These are phyloP conservation scores for Xylaria sp. DNA, from an alignment of 2,329 filamentous ascomycete genomes.

Conservation along the genomic window DNA sequence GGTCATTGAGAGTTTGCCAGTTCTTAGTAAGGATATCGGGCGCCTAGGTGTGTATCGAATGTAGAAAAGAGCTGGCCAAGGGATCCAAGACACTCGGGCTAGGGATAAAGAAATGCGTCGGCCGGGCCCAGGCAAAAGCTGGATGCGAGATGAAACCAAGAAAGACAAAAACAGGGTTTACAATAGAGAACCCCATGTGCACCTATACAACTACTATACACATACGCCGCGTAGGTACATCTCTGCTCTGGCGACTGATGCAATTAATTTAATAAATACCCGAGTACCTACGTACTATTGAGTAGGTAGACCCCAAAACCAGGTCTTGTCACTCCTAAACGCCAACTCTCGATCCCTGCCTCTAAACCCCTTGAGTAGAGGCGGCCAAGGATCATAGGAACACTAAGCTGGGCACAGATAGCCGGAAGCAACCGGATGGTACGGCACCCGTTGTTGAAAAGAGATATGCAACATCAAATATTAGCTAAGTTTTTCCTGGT, in stretches of 20 bases:
- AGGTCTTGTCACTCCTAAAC: neutral
- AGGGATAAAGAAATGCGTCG: conserved; percentile 3
- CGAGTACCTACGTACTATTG: neutral
- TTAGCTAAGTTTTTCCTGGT: neutral
- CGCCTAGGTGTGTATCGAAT: neutral
- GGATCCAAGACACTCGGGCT: conserved; percentile 3
- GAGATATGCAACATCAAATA: neutral
- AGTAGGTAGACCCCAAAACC: neutral
- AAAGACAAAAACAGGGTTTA: neutral
- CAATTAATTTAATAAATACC: no score
- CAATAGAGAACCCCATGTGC: neutral
- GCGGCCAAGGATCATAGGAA: no score
- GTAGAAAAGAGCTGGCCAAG: neutral
- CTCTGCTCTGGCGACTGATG: no score
- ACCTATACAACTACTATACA: no score
- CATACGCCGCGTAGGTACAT: no score
- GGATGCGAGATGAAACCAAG: conserved; percentile 2
- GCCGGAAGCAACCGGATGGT: conserved; percentile 24
- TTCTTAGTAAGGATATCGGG: neutral
- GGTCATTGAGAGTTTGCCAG: conserved; percentile 1
- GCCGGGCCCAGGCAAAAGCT: neutral
- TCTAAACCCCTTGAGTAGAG: conserved; percentile 1
- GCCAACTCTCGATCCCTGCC: conserved; percentile 11
- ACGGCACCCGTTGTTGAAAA: conserved; percentile 1
- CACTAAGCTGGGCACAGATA: neutral